A percentile compares a stretch with the other conserved stretches of the same genome.
Conservation (phyloP, 108 stramenopile species). For the Discostella stelligeroides region DNA sequence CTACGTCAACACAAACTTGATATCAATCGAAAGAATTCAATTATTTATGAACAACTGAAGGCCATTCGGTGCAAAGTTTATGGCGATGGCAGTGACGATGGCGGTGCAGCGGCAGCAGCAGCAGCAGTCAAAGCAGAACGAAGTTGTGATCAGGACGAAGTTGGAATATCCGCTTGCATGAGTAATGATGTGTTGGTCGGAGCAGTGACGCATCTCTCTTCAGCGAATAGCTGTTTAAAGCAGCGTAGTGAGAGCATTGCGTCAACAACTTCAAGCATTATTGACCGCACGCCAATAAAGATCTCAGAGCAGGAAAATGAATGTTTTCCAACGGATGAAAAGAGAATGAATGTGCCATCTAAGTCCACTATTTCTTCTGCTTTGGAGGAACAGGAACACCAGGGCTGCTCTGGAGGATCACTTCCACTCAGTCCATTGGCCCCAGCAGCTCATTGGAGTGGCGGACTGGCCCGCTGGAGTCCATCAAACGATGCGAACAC, state of each 20-base stretch:
- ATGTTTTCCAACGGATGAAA: conserved; percentile 8
- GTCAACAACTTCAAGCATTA: not conserved
- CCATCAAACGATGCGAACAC: not conserved
- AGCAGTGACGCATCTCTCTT: not conserved
- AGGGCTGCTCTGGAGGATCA: not conserved
- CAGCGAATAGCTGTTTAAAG: not conserved
- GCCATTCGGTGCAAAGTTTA: conserved; percentile 17
- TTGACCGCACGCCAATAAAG: not conserved
- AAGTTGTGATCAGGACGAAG: too few species aligned
- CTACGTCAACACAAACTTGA: conserved; percentile 30
- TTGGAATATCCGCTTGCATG: too few species aligned
- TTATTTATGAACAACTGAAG: conserved; percentile 27
- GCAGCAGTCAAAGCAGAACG: too few species aligned
- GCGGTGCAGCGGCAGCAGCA: too few species aligned
- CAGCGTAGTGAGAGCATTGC: not conserved
- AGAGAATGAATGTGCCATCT: not conserved
- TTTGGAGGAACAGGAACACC: not conserved
- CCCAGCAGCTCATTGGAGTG: conserved; percentile 47
- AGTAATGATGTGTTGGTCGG: too few species aligned
- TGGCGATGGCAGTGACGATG: not conserved
- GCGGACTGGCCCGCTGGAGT: conserved; percentile 37
- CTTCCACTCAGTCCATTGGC: conserved; percentile 1
- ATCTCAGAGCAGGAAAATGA: not conserved
- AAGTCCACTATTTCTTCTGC: not conserved
- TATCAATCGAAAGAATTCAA: conserved; percentile 26